Evolutionary conservation across 345 rosid genomes (phyloP), one percentile per base, ranked within the genome.

Genomic region (Salix dunnii): DNA sequence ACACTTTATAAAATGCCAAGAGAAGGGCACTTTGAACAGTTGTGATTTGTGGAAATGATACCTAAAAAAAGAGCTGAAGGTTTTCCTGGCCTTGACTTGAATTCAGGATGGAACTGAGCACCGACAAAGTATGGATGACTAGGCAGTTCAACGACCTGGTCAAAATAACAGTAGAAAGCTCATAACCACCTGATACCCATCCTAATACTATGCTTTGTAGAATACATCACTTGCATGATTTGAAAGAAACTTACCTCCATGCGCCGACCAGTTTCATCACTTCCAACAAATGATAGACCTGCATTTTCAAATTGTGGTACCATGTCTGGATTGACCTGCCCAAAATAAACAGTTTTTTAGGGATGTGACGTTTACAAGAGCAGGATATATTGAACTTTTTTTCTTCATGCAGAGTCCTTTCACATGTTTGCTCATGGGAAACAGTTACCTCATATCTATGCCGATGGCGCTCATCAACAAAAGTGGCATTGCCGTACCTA

Each of bases 21-120:
- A 3, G 25, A 4, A 40, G 46, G 2, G 46, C 46, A 42, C 14
- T 49, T 33, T 23, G 17, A 11, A 60, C 20, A 40, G 2, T 30
- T 71, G 48, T 31, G 60, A 18, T 21, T 2, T 28, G 30, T 48
- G 33, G 31, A n/a, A 46, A 70, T 25, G 36, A 51, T 84, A 96
- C 99, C 99, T 86, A 89, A 80, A 81, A 96, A 96, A 69, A 89
- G 74, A 74, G 99, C 87, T 69, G 99, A 96, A 53, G 99, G 96
- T 66, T 92, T 89, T 81, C 92, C 96, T 0, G 99, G 98, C 77
- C 98, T 93, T 70, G 98, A 96, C 84, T 92, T 96, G 76, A 89
- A 96, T 84, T 96, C 99, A 0, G 99, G 99, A 77, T 96, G 99
- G 76, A 96, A 96, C 86, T 96, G 99, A 70, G 84, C 94, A n/a